These are phyloP conservation scores for Euphrasia arctica DNA, from an alignment of 305 asterid species.

Conservation along the genomic window DNA sequence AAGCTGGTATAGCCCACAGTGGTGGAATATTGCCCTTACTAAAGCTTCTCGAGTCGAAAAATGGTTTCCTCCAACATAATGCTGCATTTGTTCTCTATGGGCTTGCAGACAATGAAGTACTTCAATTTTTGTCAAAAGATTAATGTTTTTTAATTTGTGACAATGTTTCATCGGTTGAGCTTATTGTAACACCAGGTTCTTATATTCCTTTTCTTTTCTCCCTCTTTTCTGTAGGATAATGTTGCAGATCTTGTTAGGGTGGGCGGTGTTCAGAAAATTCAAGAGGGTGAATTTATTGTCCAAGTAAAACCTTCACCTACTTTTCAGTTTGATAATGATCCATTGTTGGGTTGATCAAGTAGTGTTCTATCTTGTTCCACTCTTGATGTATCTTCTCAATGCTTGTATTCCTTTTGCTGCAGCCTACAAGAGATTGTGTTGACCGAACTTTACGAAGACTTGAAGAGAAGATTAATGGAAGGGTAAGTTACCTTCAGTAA, in stretches of 20 bases:
- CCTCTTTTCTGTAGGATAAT: slow-evolving; percentile 49
- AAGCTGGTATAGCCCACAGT: slow-evolving; percentile 77
- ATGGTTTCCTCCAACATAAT: slow-evolving; percentile 73
- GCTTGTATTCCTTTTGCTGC: slow-evolving; percentile 30
- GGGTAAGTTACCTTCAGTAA: slow-evolving; percentile 44
- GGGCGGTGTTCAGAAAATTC: slow-evolving; percentile 79
- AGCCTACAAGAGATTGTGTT: slow-evolving; percentile 81
- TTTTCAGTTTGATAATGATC: slow-evolving; percentile 7
- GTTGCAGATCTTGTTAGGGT: slow-evolving; percentile 63
- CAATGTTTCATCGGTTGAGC: slow-evolving; percentile 16
- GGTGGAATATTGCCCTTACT: slow-evolving; percentile 62
- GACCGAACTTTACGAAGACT: slow-evolving; percentile 72
- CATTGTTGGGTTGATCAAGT: not conserved
- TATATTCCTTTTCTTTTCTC: slow-evolving; percentile 16
- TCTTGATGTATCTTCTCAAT: slow-evolving; percentile 2
- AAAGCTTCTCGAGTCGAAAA: slow-evolving; percentile 70
- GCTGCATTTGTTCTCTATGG: slow-evolving; percentile 84
- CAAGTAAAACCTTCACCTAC: slow-evolving; percentile 38
- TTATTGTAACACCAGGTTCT: slow-evolving; percentile 9
- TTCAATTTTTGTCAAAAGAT: not conserved
- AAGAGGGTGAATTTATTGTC: slow-evolving; percentile 73
- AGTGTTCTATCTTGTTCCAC: not conserved
- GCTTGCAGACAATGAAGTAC: slow-evolving; percentile 77
- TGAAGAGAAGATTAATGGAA: slow-evolving; percentile 74
- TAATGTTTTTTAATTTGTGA: not conserved